Conservation (phyloP, 208 protist species). For the Chromosphaera perkinsii region DNA sequence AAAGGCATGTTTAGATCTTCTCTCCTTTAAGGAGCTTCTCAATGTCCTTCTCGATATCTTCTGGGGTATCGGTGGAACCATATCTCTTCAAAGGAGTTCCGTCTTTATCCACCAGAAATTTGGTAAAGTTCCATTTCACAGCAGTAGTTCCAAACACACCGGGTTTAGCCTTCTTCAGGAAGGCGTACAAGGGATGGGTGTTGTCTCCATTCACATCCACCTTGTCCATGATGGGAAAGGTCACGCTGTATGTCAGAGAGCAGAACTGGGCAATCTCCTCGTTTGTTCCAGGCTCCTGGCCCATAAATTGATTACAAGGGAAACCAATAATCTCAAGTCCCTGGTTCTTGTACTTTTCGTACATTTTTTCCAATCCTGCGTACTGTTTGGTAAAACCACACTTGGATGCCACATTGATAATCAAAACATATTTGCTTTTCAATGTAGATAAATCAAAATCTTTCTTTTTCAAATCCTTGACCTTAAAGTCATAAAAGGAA, state of each 20-base stretch:
- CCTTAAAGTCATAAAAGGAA: no score
- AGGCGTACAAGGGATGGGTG: neutral
- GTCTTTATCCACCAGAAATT: conserved; percentile 61
- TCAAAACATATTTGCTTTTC: conserved; percentile 9
- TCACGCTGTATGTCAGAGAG: neutral
- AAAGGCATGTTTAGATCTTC: no score
- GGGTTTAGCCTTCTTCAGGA: neutral
- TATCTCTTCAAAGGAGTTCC: conserved; percentile 28
- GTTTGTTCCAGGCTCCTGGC: conserved; percentile 6
- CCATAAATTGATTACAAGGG: conserved; percentile 16
- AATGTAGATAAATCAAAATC: neutral
- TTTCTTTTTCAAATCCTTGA: no score
- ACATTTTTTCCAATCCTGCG: neutral
- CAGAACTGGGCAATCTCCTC: neutral
- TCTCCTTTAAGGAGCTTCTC: no score
- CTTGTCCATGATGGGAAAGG: conserved; percentile 11
- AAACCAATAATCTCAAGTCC: conserved; percentile 16
- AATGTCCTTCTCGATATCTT: no score
- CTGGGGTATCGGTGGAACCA: no score
- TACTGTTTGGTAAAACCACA: conserved; percentile 2
- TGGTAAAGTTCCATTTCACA: conserved; percentile 88
- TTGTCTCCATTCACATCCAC: conserved; percentile 7
- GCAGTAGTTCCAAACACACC: conserved; percentile 25
- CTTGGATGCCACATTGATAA: conserved; percentile 19
- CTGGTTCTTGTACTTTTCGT: neutral